phyloP scores from a whole-genome alignment of 495 filamentous ascomycete genomes.

The Penicillium psychrofluorescens region DNA sequence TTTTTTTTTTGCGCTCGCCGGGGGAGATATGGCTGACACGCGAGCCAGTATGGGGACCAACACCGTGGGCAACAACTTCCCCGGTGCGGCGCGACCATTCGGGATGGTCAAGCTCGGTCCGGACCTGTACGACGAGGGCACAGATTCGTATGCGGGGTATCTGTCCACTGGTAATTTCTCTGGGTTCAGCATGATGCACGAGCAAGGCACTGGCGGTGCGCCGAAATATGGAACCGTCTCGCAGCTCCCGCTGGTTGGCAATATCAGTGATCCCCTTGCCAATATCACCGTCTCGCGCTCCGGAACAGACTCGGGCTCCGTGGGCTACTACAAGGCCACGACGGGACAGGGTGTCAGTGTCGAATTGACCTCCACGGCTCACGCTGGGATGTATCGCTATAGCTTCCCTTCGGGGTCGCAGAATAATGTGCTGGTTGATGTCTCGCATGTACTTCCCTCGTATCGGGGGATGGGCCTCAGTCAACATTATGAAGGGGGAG shows the following conservation, averaged over 20 bases:
- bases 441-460: slow-evolving; percentile 63
- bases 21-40: too few species aligned
- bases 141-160: slow-evolving; percentile 62
- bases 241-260: slow-evolving; percentile 54
- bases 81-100: slow-evolving; percentile 57
- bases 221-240: slow-evolving; percentile 66
- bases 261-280: slow-evolving; percentile 48
- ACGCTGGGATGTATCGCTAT: slow-evolving; percentile 58
- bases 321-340: slow-evolving; percentile 58
- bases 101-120: slow-evolving; percentile 67
- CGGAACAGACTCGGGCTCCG: slow-evolving; percentile 42
- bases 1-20: too few species aligned
- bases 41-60: slow-evolving; percentile 23
- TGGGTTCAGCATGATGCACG: slow-evolving; percentile 69
- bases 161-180: slow-evolving; percentile 51
- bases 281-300: slow-evolving; percentile 47
- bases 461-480: slow-evolving; percentile 51
- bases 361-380: slow-evolving; percentile 54
- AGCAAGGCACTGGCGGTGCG: slow-evolving; percentile 66
- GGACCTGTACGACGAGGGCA: slow-evolving; percentile 41
- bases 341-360: slow-evolving; percentile 47
- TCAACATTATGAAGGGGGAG: slow-evolving; percentile 62
- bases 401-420: slow-evolving; percentile 39
- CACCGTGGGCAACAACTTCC: slow-evolving; percentile 61
- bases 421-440: slow-evolving; percentile 55